A percentile compares a stretch with the other conserved stretches of the same genome.
phyloP scores from a whole-genome alignment of 2,329 filamentous ascomycete species.

The Penicillium sp. region DNA sequence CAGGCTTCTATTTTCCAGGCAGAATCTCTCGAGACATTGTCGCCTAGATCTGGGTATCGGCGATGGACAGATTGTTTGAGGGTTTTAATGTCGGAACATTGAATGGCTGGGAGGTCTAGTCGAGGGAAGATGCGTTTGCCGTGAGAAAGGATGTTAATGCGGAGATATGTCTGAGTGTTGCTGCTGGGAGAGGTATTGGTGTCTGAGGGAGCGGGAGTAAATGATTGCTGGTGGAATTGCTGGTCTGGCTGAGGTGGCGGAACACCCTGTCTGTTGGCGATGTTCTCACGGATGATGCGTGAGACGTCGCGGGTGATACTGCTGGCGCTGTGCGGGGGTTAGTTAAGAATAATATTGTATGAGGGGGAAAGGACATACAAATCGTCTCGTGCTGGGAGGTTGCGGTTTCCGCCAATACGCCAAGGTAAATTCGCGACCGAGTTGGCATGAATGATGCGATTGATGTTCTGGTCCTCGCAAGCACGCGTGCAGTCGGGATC shows the following conservation, averaged over 20 bases:
- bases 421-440: conserved; percentile 30
- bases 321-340: conserved; percentile 34
- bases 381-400: conserved; percentile 34
- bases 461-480: conserved; percentile 35
- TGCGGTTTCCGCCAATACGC: conserved; percentile 33
- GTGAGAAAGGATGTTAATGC: conserved; percentile 36
- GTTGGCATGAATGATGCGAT: conserved; percentile 35
- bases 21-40: conserved; percentile 2
- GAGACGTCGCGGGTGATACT: conserved; percentile 41
- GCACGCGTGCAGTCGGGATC: conserved; percentile 26
- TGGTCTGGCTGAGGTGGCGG: conserved; percentile 1
- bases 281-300: conserved; percentile 38
- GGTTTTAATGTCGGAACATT: conserved; percentile 32
- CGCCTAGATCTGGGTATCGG: conserved; percentile 22
- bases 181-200: neutral
- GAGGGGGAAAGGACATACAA: conserved; percentile 32
- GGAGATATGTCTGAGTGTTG: conserved; percentile 29
- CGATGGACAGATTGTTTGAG: conserved; percentile 31
- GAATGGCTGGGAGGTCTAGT: conserved; percentile 33
- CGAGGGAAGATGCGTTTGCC: conserved; percentile 39
- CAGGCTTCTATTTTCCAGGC: conserved; percentile 38
- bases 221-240: conserved; percentile 2
- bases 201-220: conserved; percentile 1
- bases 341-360: conserved; percentile 5
- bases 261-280: conserved; percentile 24